These are phyloP conservation scores for Citrus reticulata DNA, from an alignment of 345 rosid genomes.

Conservation along the genomic window DNA sequence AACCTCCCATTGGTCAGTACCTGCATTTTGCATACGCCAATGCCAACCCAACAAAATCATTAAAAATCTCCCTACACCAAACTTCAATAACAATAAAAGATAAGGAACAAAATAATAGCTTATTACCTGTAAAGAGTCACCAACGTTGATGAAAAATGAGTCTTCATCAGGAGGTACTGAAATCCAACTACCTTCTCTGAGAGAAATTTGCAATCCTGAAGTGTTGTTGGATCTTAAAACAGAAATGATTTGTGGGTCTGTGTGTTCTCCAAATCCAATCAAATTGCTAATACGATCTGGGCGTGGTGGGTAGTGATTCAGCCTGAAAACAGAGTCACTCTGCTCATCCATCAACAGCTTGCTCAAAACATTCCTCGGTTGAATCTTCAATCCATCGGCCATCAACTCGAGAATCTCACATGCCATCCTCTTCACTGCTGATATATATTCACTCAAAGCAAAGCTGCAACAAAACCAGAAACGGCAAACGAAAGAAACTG, in stretches of 20 bases:
- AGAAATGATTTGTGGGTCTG: constrained; percentile 91
- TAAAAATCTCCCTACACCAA: no score
- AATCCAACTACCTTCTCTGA: constrained; percentile 63
- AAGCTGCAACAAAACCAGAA: constrained; percentile 28
- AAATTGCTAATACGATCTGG: constrained; percentile 26
- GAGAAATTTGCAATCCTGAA: constrained; percentile 76
- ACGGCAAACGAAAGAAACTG: not conserved
- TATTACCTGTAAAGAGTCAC: constrained; percentile 77
- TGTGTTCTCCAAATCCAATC: constrained; percentile 87
- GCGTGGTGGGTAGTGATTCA: constrained; percentile 76
- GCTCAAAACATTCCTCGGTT: constrained; percentile 56
- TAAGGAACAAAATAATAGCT: not conserved
- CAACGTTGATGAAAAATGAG: constrained; percentile 80
- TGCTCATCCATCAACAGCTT: constrained; percentile 60
- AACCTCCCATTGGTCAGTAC: constrained; percentile 94
- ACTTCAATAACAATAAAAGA: no score
- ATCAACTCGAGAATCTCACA: constrained; percentile 63
- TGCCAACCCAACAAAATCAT: no score
- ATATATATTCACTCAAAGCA: constrained; percentile 56
- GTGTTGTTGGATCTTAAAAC: constrained; percentile 77
- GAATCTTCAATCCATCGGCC: constrained; percentile 69
- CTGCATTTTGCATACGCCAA: constrained; percentile 19
- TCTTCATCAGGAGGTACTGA: constrained; percentile 72
- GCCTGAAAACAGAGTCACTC: constrained; percentile 66
- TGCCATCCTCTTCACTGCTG: constrained; percentile 58